Evolutionary conservation across 139 green algal species (phyloP).

Genomic region (Chlorella vulgaris): DNA sequence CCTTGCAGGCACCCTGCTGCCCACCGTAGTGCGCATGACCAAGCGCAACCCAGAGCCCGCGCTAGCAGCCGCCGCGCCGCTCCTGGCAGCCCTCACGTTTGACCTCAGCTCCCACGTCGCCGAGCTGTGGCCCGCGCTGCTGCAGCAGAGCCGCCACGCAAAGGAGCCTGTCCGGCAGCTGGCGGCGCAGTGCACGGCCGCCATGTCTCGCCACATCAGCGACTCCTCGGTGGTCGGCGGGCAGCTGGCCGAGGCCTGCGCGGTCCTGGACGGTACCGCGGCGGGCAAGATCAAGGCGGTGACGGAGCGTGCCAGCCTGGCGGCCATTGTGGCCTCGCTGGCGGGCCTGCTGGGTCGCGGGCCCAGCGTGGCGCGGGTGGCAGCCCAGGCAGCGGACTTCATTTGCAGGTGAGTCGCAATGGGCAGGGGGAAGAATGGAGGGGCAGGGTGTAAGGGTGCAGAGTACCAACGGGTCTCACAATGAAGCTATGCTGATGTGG

Average conservation of each 20-base stretch:
- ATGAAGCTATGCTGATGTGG: too few relatives aligned
- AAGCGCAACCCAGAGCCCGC: conserved; percentile 76
- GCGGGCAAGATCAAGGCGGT: conserved; percentile 74
- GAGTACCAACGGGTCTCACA: too few relatives aligned
- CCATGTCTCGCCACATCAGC: conserved; percentile 46
- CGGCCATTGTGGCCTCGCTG: conserved; percentile 51
- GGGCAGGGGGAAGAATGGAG: neutral
- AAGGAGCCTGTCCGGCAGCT: conserved; percentile 61
- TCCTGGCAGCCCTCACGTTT: conserved; percentile 38
- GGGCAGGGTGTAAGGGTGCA: too few relatives aligned
- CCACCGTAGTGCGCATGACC: conserved; percentile 60
- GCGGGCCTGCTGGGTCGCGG: conserved; percentile 11
- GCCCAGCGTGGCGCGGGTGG: conserved; percentile 21
- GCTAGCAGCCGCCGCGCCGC: conserved; percentile 43
- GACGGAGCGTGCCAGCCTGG: conserved; percentile 64
- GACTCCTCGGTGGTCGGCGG: conserved; percentile 42
- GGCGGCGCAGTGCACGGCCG: conserved; percentile 48
- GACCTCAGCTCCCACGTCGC: conserved; percentile 52
- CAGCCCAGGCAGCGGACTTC: conserved; percentile 19
- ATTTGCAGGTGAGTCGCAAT: conserved; percentile 14
- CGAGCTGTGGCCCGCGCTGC: conserved; percentile 64
- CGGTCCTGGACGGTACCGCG: conserved; percentile 63
- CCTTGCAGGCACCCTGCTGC: conserved; percentile 54
- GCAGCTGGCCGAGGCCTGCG: conserved; percentile 37
- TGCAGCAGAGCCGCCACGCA: conserved; percentile 65